Evolutionary conservation across 257 asterid genomes (phyloP), one percentile per base, ranked within the genome.

Genomic region (Thymus quinquecostatus): DNA sequence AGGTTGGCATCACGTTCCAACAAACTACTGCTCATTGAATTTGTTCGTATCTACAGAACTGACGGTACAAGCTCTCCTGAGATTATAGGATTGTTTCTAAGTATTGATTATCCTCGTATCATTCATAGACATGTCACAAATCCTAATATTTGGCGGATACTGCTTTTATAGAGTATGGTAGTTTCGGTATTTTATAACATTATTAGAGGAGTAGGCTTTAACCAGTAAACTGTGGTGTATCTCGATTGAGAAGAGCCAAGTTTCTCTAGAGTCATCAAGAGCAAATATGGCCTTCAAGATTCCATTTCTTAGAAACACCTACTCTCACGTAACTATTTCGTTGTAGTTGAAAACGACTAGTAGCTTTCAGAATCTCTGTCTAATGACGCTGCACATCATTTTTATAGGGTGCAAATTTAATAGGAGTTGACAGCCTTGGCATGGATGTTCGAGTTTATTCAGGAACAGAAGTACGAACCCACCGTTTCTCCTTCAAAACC

Each of bases 361-460:
- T 30, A 56, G 58, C 50, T 30, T 44, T 47, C 8, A 69, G 64
- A 70, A 71, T 53, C 28, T 27, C 41, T 38, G 11, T 70, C 47
- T 56, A 57, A 21, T 21, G 21, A 68, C 68, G 29, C 53, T 28
- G 51, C 36, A 54, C 44, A 21, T 64, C 64, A 66, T 78, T 73
- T 44, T 53, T 56, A 57, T 71, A 90, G 97, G 85, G 84, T 36
- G 93, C 93, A 63, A 79, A 76, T 68, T 80, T 90, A 71, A 82
- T 90, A 64, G 97, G 96, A 71, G 89, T 90, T 32, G 97, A 90
- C 82, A 88, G 91, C 80, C 91, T 86, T 48, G 97, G 96, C 78
- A 74, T 90, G 77, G 97, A 90, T 12, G 97, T 90, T 45, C 77
- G 96, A 80, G 84, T 86, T 78, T 85, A 78, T 66, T 75, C 69